Evolutionary conservation across 805 yeast species (phyloP).

Genomic region (Kazachstania taianensis): DNA sequence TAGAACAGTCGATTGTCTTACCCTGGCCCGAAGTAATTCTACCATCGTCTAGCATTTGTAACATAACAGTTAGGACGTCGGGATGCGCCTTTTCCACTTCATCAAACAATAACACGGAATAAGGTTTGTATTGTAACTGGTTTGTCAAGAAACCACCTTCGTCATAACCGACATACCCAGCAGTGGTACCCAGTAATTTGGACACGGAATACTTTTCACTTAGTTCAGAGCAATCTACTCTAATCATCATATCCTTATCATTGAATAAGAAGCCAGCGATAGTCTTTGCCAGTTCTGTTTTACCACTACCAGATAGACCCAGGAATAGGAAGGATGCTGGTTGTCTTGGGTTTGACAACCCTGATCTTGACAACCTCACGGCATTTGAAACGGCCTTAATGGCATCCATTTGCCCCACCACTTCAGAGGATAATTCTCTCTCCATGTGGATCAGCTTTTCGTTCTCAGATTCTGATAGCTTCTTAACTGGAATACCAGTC

Average conservation of each 20-base stretch:
- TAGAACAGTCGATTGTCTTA: slow-evolving; percentile 85
- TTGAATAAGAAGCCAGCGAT: slow-evolving; percentile 92
- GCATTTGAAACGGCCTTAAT: slow-evolving; percentile 95
- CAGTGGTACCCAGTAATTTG: slow-evolving; percentile 92
- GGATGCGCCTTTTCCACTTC: slow-evolving; percentile 99
- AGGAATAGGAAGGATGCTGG: slow-evolving; percentile 93
- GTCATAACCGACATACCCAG: slow-evolving; percentile 94
- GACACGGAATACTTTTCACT: slow-evolving; percentile 94
- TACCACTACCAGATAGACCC: slow-evolving; percentile 96
- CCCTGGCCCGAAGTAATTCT: slow-evolving; percentile 92
- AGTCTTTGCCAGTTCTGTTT: slow-evolving; percentile 95
- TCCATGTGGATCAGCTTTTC: slow-evolving; percentile 92
- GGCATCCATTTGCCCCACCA: slow-evolving; percentile 93
- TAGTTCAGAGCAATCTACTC: slow-evolving; percentile 95
- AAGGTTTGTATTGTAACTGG: slow-evolving; percentile 82
- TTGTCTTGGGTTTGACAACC: slow-evolving; percentile 90
- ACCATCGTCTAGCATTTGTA: slow-evolving; percentile 94
- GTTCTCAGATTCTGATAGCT: slow-evolving; percentile 91
- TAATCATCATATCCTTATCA: slow-evolving; percentile 92
- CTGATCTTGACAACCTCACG: slow-evolving; percentile 85
- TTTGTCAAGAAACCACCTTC: slow-evolving; percentile 96
- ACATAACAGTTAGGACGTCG: slow-evolving; percentile 82
- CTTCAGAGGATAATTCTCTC: slow-evolving; percentile 64
- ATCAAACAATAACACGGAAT: slow-evolving; percentile 91
- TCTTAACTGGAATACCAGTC: slow-evolving; percentile 93